phyloP scores from a whole-genome alignment of 768 basidiomycete species.

The Termitomyces sp. region DNA sequence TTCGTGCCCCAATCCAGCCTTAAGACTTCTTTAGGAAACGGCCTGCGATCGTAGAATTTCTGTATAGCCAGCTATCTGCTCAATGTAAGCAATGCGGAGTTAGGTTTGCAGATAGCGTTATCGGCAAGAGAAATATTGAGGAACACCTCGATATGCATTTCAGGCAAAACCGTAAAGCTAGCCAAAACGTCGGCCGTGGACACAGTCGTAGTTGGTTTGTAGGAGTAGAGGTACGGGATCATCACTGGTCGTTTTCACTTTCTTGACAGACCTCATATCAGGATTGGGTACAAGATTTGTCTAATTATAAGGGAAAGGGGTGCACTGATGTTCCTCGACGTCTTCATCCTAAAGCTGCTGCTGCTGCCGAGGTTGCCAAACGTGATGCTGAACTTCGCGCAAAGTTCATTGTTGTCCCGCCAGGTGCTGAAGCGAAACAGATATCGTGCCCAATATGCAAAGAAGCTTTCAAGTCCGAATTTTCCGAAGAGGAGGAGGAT shows the following conservation, averaged over 20 bases:
- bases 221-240: constrained; percentile 62
- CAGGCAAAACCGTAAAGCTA: constrained; percentile 82
- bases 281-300: constrained; percentile 85
- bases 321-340: constrained; percentile 48
- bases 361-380: constrained; percentile 62
- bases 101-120: constrained; percentile 69
- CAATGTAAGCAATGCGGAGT: constrained; percentile 95
- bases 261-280: constrained; percentile 23
- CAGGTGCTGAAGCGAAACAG: constrained; percentile 78
- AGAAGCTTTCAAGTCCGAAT: constrained; percentile 87
- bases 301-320: constrained; percentile 66
- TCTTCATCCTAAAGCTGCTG: constrained; percentile 50
- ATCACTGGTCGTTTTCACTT: constrained; percentile 11
- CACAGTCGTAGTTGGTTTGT: constrained; percentile 91
- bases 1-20: not conserved
- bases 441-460: constrained; percentile 96
- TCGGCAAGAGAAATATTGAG: constrained; percentile 75
- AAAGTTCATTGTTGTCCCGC: constrained; percentile 84
- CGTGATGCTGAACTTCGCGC: constrained; percentile 71
- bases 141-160: constrained; percentile 97
- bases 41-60: constrained; percentile 54
- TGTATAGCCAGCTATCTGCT: constrained; percentile 70
- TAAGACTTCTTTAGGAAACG: constrained; percentile 39
- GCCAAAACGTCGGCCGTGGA: constrained; percentile 74
- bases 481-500: constrained; percentile 92